Conservation (phyloP, 805 yeast species). For the Candida sakaeoensis region DNA sequence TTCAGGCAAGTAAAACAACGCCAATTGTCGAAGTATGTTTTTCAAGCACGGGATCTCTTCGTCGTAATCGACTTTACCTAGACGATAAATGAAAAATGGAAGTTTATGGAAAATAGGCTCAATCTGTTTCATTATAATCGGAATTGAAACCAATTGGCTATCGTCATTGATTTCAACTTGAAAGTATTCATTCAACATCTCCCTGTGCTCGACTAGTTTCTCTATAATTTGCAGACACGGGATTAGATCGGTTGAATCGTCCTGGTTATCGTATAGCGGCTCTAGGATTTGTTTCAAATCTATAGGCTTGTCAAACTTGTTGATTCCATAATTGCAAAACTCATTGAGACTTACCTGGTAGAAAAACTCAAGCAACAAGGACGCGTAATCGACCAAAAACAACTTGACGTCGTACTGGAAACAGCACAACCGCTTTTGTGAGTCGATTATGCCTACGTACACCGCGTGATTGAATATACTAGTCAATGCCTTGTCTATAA, state of each 20-base stretch:
- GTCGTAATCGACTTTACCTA: conserved; percentile 62
- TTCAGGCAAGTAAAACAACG: conserved; percentile 71
- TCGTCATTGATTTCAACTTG: conserved; percentile 41
- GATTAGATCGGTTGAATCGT: conserved; percentile 12
- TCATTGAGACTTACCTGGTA: conserved; percentile 78
- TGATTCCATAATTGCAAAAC: conserved; percentile 75
- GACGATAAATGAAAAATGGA: conserved; percentile 59
- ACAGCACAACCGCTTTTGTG: conserved; percentile 65
- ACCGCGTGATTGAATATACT: conserved; percentile 65
- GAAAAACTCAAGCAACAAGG: conserved; percentile 62
- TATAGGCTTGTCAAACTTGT: conserved; percentile 20
- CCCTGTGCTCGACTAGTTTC: conserved; percentile 46
- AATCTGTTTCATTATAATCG: conserved; percentile 64
- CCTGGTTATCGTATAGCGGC: conserved; percentile 33
- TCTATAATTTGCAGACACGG: conserved; percentile 16
- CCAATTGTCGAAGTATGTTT: conserved; percentile 63
- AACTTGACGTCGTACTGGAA: conserved; percentile 79
- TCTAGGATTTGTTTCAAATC: conserved; percentile 31
- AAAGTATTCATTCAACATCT: conserved; percentile 83
- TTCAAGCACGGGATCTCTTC: conserved; percentile 67
- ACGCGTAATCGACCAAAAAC: conserved; percentile 76
- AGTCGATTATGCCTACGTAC: conserved; percentile 82
- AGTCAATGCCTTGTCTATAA: conserved; percentile 53
- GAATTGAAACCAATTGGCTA: conserved; percentile 48
- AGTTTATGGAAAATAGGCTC: conserved; percentile 61